phyloP scores from a whole-genome alignment of 768 basidiomycete genomes.

The Boletus edulis region DNA sequence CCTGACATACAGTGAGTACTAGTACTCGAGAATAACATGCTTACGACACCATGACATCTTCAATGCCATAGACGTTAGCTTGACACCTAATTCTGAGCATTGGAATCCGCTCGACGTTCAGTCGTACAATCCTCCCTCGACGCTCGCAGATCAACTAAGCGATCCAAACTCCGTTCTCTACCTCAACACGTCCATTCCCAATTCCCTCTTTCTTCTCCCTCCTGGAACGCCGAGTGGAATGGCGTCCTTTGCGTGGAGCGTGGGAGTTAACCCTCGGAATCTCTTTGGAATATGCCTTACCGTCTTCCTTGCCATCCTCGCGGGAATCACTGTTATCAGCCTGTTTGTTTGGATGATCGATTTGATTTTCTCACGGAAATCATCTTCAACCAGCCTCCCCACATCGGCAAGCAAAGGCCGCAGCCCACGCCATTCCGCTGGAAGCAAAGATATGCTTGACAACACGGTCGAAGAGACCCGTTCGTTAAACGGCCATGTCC shows the following conservation, averaged over 20 bases:
- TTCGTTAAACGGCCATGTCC: slow-evolving; percentile 26
- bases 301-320: slow-evolving; percentile 79
- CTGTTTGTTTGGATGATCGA: slow-evolving; percentile 73
- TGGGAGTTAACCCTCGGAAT: slow-evolving; percentile 81
- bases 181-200: slow-evolving; percentile 64
- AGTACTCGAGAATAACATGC: slow-evolving; percentile 5
- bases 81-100: slow-evolving; percentile 54
- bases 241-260: slow-evolving; percentile 75
- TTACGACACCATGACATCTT: slow-evolving; percentile 9
- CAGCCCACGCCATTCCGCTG: slow-evolving; percentile 41
- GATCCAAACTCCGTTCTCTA: slow-evolving; percentile 75
- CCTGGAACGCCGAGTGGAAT: slow-evolving; percentile 62
- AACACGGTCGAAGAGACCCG: slow-evolving; percentile 29
- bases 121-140: slow-evolving; percentile 61
- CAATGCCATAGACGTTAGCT: slow-evolving; percentile 60
- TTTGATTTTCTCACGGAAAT: slow-evolving; percentile 38
- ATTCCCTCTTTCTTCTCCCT: slow-evolving; percentile 73
- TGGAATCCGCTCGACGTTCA: slow-evolving; percentile 66
- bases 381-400: slow-evolving; percentile 15
- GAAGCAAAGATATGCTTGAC: slow-evolving; percentile 54
- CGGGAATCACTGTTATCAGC: slow-evolving; percentile 67
- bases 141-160: slow-evolving; percentile 69
- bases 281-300: slow-evolving; percentile 80
- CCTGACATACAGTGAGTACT: slow-evolving; percentile 61
- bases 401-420: slow-evolving; percentile 26